Percentiles rank a stretch among this genome's conserved stretches.
Conservation (phyloP, 2,329 filamentous ascomycete genomes). For the Diaporthe aspalathi region DNA sequence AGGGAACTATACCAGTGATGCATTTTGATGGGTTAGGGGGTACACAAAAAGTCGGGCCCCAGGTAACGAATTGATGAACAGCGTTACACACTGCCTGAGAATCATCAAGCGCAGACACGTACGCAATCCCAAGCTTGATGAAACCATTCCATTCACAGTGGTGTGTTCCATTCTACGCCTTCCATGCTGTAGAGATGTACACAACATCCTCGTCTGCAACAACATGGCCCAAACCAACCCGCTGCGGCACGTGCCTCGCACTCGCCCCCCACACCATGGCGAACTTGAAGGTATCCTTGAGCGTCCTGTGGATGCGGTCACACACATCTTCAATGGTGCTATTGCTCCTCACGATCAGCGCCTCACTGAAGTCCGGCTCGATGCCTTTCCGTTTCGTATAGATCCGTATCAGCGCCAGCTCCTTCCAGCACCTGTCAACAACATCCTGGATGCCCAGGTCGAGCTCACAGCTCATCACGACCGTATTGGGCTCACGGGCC, state of each 20-base stretch:
- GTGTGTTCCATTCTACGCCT: conserved; percentile 57
- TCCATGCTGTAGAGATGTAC: conserved; percentile 74
- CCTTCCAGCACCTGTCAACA: conserved; percentile 94
- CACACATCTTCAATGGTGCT: conserved; percentile 97
- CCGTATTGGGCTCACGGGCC: conserved; percentile 91
- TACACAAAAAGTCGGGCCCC: not conserved
- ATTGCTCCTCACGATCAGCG: conserved; percentile 89
- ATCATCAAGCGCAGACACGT: not conserved
- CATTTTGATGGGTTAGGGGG: conserved; percentile 14
- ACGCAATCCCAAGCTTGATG: not conserved
- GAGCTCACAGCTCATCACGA: conserved; percentile 97
- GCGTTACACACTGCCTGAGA: conserved; percentile 12
- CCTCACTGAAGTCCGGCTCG: conserved; percentile 90
- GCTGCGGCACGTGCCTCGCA: conserved; percentile 92
- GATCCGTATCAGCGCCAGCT: conserved; percentile 87
- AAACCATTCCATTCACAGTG: conserved; percentile 22
- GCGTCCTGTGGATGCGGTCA: conserved; percentile 89
- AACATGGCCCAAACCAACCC: conserved; percentile 85
- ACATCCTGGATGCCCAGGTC: conserved; percentile 95
- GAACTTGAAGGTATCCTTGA: conserved; percentile 99
- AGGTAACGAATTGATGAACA: conserved; percentile 40
- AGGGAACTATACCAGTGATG: conserved; percentile 34
- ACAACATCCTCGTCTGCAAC: conserved; percentile 79
- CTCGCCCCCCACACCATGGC: conserved; percentile 98
- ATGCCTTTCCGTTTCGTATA: conserved; percentile 97